Percentiles rank a stretch among this genome's conserved stretches.
Evolutionary conservation across 495 filamentous ascomycete species (phyloP).

Genomic region (Penicillium riverlandense): DNA sequence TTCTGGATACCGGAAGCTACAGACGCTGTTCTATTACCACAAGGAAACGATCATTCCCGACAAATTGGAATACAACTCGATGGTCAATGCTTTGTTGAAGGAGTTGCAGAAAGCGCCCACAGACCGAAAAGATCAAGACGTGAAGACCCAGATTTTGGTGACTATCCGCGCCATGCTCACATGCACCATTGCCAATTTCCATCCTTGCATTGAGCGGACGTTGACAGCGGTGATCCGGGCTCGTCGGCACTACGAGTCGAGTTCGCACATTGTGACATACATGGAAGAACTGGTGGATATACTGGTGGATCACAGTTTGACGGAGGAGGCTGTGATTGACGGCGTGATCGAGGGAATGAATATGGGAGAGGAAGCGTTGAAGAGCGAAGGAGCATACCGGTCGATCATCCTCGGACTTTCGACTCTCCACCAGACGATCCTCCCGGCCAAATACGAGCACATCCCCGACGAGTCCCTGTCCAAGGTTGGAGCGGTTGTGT

Average conservation of each 20-base stretch:
- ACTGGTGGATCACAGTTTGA: slow-evolving; percentile 22
- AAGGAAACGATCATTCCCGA: slow-evolving; percentile 45
- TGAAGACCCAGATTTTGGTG: slow-evolving; percentile 76
- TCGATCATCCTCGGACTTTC: slow-evolving; percentile 46
- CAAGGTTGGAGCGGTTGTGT: slow-evolving; percentile 49
- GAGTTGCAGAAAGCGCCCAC: slow-evolving; percentile 56
- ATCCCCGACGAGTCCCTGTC: slow-evolving; percentile 18
- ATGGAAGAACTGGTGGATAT: slow-evolving; percentile 52
- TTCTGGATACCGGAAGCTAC: slow-evolving; percentile 82
- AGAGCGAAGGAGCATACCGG: slow-evolving; percentile 21
- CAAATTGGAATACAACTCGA: slow-evolving; percentile 57
- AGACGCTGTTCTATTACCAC: slow-evolving; percentile 68
- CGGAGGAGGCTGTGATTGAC: no score
- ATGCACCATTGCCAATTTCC: slow-evolving; percentile 56
- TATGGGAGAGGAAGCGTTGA: slow-evolving; percentile 24
- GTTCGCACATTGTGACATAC: slow-evolving; percentile 49
- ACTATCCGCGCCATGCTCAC: slow-evolving; percentile 73
- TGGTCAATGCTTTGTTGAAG: slow-evolving; percentile 65
- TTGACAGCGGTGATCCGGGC: slow-evolving; percentile 63
- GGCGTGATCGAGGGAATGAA: slow-evolving; percentile 18
- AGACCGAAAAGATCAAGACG: slow-evolving; percentile 42
- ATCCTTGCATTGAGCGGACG: slow-evolving; percentile 55
- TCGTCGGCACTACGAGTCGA: slow-evolving; percentile 45
- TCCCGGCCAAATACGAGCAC: slow-evolving; percentile 10
- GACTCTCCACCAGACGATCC: slow-evolving; percentile 12